Base-by-base conservation (phyloP, 306 rosid genomes). In the Cicer chorassanicum region DNA sequence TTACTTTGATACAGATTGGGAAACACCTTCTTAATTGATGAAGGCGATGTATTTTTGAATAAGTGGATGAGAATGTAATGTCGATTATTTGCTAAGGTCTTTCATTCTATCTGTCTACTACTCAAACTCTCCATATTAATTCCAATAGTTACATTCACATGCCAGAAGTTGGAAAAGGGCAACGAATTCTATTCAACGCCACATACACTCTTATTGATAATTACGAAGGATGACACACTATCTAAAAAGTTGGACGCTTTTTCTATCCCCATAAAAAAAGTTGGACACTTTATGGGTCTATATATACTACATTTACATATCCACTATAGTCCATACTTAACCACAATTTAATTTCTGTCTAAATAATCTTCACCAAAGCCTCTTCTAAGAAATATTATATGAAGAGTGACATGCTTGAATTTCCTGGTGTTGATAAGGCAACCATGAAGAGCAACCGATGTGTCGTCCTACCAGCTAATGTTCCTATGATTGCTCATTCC, bases 111-210 rank as follows among this genome's bases (percentile, higher is more conserved):
- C 13, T 57, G 54, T 65, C 74, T 77, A 18, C 10, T 79, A 36
- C 50, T 72, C 73, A 45, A 55, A 69, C 10, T 77, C 42, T 49
- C 63, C 59, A 34, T 4, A 10, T 21, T 21, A 21, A 56, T 15
- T 75, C 40, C 49, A 44, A 38, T 53, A 71, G 49, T 70, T 57
- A 73, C 39, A 85, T 6, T 16, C 9, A 29, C 5, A 34, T 40
- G 91, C 68, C 84, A 82, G 18, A 24, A 19, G 88, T 83, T 57
- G 45, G 89, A 66, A 59, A 82, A 66, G 60, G 56, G 74, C 78
- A 90, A 86, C 93, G 40, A 89, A 83, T 88, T 74, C 84, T 80
- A 68, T 75, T 89, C n/a, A 82, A 84, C 83, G 84, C 44, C 82
- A 75, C 80, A 88, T 74, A 85, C 65, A 76, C 84, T 64, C 21